Evolutionary conservation across 345 rosid species (phyloP).

Genomic region (Zanthoxylum bungeanum): DNA sequence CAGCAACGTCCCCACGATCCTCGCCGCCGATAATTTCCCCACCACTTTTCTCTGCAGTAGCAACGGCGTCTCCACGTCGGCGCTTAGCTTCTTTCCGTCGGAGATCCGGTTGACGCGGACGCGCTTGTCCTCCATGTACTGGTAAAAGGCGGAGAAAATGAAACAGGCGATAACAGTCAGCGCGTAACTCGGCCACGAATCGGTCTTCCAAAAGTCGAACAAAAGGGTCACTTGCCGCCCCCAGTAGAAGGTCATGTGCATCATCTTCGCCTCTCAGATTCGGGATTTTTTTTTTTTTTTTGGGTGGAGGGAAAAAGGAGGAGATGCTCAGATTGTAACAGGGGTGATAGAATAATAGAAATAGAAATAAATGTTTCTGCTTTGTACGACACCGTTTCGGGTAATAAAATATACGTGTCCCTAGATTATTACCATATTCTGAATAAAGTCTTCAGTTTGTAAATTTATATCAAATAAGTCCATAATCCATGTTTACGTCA

Average conservation of each 20-base stretch:
- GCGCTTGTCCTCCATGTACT: constrained; percentile 62
- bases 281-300: too few relatives aligned
- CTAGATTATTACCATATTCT: too few relatives aligned
- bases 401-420: too few relatives aligned
- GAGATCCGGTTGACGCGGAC: constrained; percentile 33
- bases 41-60: not conserved
- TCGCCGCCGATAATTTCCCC: constrained; percentile 16
- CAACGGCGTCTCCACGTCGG: constrained; percentile 18
- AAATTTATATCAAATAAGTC: too few relatives aligned
- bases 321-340: too few relatives aligned
- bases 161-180: constrained; percentile 69
- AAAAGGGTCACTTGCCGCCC: constrained; percentile 62
- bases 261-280: constrained; percentile 44
- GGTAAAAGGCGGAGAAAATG: constrained; percentile 58
- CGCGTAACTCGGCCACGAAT: constrained; percentile 56
- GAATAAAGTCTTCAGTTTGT: too few relatives aligned
- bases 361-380: too few relatives aligned
- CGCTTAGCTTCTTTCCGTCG: constrained; percentile 8
- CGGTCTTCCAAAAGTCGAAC: constrained; percentile 64
- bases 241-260: constrained; percentile 98
- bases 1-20: constrained; percentile 37
- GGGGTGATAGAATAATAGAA: too few relatives aligned
- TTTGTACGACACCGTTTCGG: too few relatives aligned
- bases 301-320: not conserved
- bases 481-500: too few relatives aligned